phyloP scores from a whole-genome alignment of 306 rosid genomes.

The Acmispon strigosus region DNA sequence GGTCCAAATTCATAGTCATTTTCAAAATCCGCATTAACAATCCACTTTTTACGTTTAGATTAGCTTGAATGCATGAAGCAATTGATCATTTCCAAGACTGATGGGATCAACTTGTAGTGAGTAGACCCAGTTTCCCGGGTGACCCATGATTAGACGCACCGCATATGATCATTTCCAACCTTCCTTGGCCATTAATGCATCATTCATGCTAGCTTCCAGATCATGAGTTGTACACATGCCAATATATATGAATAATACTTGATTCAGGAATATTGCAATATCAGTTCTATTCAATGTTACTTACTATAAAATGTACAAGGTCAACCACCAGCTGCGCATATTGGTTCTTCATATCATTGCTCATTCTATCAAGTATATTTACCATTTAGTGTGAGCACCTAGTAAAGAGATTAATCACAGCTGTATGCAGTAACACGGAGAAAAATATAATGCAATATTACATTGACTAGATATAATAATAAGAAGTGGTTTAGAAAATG shows the following conservation, averaged over 20 bases:
- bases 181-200: background rate
- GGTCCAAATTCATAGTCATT: background rate
- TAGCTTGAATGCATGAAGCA: background rate
- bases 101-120: background rate
- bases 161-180: background rate
- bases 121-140: background rate
- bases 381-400: no score
- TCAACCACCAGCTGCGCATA: no score
- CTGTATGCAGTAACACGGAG: no score
- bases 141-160: conserved; percentile 11
- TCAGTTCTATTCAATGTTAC: no score
- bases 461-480: no score
- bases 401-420: no score
- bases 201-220: background rate
- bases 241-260: background rate
- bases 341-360: no score
- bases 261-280: no score
- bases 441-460: no score
- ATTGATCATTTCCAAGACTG: background rate
- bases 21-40: background rate
- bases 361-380: no score
- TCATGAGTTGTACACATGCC: background rate
- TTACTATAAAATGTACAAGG: no score
- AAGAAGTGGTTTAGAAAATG: no score
- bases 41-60: background rate